Evolutionary conservation across 2,329 filamentous ascomycete species (phyloP).

Genomic region (Trichophyton rubrum): DNA sequence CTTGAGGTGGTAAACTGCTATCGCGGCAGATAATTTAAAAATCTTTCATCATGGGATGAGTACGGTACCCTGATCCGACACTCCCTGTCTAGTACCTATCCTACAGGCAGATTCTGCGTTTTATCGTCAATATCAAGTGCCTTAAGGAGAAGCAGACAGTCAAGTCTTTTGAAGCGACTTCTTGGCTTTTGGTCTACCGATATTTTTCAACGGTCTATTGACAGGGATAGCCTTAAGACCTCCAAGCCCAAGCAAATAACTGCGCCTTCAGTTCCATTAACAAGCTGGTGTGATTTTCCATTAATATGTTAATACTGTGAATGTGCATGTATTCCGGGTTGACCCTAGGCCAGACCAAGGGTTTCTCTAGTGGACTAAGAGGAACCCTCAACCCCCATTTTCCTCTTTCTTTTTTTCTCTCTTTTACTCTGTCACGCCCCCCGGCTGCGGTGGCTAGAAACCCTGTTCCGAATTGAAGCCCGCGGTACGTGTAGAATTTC

Average conservation of each 20-base stretch:
- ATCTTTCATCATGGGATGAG: neutral
- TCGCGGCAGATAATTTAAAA: neutral
- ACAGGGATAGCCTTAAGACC: neutral
- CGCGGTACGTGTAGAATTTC: neutral
- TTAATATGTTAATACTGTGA: neutral
- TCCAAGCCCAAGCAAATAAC: neutral
- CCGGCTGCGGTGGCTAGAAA: neutral
- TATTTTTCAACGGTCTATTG: neutral
- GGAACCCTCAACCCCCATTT: neutral
- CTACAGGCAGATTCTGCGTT: neutral
- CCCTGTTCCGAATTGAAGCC: neutral
- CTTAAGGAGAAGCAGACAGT: neutral
- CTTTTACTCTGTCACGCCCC: neutral
- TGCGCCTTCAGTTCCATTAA: neutral
- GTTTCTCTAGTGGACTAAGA: neutral
- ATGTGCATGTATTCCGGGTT: neutral
- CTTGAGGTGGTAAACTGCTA: neutral
- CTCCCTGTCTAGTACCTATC: neutral
- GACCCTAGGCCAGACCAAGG: neutral
- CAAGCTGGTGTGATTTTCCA: neutral
- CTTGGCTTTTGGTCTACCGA: neutral
- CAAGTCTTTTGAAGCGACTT: neutral
- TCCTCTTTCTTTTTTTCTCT: no score
- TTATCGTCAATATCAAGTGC: neutral
- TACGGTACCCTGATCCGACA: no score